Evolutionary conservation across 352 stramenopile genomes (phyloP).

Genomic region (Phytophthora tubulina): DNA sequence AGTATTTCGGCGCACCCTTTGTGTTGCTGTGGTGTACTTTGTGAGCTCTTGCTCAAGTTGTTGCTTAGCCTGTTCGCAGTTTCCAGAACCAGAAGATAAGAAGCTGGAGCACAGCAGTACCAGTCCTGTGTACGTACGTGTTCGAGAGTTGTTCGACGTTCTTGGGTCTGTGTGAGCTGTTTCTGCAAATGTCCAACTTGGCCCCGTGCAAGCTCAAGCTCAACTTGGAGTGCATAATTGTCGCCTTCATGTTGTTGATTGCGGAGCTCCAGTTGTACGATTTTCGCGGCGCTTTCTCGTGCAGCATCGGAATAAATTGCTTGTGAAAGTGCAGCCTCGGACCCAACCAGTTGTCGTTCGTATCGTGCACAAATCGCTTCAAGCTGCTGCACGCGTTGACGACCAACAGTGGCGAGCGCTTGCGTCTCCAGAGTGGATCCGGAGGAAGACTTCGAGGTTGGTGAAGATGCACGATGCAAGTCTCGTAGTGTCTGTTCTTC

Average conservation of each 20-base stretch:
- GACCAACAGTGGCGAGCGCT: constrained; percentile 52
- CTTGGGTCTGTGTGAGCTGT: constrained; percentile 38
- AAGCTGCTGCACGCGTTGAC: constrained; percentile 54
- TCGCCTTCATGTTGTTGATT: constrained; percentile 48
- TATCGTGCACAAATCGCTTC: constrained; percentile 52
- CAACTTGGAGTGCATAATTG: constrained; percentile 36
- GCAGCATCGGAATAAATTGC: constrained; percentile 54
- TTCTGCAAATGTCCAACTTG: constrained; percentile 30
- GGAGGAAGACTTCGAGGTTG: constrained; percentile 12
- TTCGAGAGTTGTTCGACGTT: constrained; percentile 34
- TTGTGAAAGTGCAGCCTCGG: constrained; percentile 58
- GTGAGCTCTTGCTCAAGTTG: constrained; percentile 41
- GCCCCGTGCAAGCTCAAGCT: constrained; percentile 33
- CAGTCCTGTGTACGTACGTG: constrained; percentile 24
- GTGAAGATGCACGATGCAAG: constrained; percentile 44
- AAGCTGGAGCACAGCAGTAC: too few relatives aligned
- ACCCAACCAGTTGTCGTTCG: constrained; percentile 60
- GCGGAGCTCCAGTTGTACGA: constrained; percentile 42
- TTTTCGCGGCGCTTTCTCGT: constrained; percentile 53
- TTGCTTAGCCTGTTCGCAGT: constrained; percentile 31
- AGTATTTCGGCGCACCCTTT: constrained; percentile 34
- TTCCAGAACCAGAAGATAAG: constrained; percentile 5
- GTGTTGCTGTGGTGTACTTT: constrained; percentile 41
- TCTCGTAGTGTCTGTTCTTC: constrained; percentile 67
- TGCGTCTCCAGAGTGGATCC: constrained; percentile 46